Evolutionary conservation across 768 basidiomycete species (phyloP), one percentile per base, ranked within the genome.

Genomic region (Naganishia vishniacii): DNA sequence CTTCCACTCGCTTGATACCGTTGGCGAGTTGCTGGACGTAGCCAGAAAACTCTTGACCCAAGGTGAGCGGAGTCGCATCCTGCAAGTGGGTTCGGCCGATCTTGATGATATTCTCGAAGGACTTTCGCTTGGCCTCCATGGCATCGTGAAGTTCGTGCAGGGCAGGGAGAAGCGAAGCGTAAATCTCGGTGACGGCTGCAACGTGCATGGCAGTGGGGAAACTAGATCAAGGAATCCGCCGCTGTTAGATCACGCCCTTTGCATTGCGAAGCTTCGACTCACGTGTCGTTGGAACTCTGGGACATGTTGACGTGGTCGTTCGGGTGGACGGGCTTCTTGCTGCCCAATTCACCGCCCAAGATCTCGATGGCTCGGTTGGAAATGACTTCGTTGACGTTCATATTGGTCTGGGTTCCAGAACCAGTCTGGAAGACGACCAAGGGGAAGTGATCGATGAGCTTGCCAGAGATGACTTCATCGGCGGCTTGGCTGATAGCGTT

Each of bases 261-360:
- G 25, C 45, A 18, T 26, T 2, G 3, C 16, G 49, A 3, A 58
- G 3, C 23, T 23, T n/a, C 4, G 9, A 81, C 88, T 72, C 77
- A 91, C 91, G 93, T 92, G 79, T 99, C 95, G 73, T 99, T 99
- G 74, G 91, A 93, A 69, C 91, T 94, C 79, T 98, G 94, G 77
- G 90, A 91, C 88, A 88, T 94, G 81, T 99, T 99, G 72, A 97
- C 93, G 79, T 99, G 95, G 75, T 99, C 95, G 78, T 99, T 99
- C 40, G 95, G 95, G 77, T 99, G 95, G 1, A 99, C 93, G 9
- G 95, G 95, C 72, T 82, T 90, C 82, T 98, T 99, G 48, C 89
- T 91, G 34, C 95, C 95, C 62, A 97, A 82, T 79, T 92, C 83
- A 18, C 95, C 95, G 7, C 95, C 95, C 65, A 98, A 85, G 66